A percentile compares a stretch with the other conserved stretches of the same genome.
Evolutionary conservation across 75 land plant species (phyloP).

Genomic region (Azolla pinnata): DNA sequence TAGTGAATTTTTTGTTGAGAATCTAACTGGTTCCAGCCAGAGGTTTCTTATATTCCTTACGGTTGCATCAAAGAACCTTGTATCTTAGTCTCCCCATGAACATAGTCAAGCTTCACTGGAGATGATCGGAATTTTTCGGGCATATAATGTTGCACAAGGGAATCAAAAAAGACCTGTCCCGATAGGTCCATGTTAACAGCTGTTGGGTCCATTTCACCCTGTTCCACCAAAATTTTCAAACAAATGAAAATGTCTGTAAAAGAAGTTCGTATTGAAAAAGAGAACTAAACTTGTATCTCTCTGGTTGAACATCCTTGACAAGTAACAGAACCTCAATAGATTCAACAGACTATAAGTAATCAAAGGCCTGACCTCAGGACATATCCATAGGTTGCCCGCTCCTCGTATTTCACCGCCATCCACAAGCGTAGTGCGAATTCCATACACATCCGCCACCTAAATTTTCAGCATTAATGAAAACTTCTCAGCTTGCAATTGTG

Average conservation of each 20-base stretch:
- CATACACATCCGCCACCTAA: conserved; percentile 90
- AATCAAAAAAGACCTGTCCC: conserved; percentile 63
- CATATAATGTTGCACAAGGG: conserved; percentile 49
- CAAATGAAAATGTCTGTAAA: no score
- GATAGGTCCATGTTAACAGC: conserved; percentile 89
- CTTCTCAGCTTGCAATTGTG: conserved; percentile 3
- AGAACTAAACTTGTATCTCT: no score
- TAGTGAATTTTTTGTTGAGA: no score
- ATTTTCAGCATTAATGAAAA: no score
- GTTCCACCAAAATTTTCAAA: no score
- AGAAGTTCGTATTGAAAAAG: no score
- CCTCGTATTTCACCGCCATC: conserved; percentile 99
- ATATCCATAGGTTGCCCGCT: conserved; percentile 95
- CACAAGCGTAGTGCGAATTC: conserved; percentile 76
- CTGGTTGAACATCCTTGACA: no score
- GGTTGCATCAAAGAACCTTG: conserved; percentile 81
- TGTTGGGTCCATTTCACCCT: conserved; percentile 85
- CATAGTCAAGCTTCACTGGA: conserved; percentile 54
- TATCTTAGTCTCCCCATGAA: conserved; percentile 81
- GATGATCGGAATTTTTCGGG: conserved; percentile 39
- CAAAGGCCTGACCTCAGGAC: conserved; percentile 67
- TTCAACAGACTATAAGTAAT: not conserved
- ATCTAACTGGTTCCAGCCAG: no score
- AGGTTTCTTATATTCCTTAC: conserved; percentile 28
- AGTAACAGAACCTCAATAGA: not conserved